Evolutionary conservation across 352 stramenopile genomes (phyloP), one percentile per base, ranked within the genome.

Genomic region (Detonula confervacea): DNA sequence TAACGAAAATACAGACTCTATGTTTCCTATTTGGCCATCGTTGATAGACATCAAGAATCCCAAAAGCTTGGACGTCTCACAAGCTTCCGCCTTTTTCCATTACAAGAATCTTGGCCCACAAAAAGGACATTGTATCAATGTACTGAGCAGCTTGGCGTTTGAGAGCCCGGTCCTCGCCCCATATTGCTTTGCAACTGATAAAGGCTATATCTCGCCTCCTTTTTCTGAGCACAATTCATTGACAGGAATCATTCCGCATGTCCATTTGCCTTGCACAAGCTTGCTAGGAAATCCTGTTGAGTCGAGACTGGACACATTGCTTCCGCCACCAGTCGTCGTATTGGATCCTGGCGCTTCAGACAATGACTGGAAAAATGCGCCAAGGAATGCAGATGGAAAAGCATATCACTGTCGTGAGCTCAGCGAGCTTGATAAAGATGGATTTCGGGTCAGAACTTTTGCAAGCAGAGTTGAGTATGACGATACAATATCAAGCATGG

Each of bases 111-210:
- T 82, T 20, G 74, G 80, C 7, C 59, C 37, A 30, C 56, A 84
- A 30, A 83, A 75, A 59, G 80, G 74, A 57, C 22, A 49, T 27
- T 67, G 69, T 54, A 35, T 87, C 6, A 73, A 51, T 39, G 75
- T 77, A 52, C 51, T 87, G 24, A 77, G 46, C 30, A 73, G 69
- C n/a, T 25, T 84, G 29, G 60, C 52, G 20, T 84, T 84, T 56
- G 75, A 87, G 63, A 87, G 80, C 60, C 80, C 80, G n/a, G n/a
- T 87, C 30, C 57, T 87, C 59, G 60, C 80, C 47, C 74, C 80
- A 16, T 73, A 73, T 33, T 82, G 80, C 47, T 82, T 73, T 62
- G 80, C 66, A 51, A 49, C 42, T 24, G 61, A 76, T 22, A 61
- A 71, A 61, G 80, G 80, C 42, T 87, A 69, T 30, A 77, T 80